Evolutionary conservation across 352 stramenopile species (phyloP), one percentile per base, ranked within the genome.

Genomic region (Phytophthora aleatoria): DNA sequence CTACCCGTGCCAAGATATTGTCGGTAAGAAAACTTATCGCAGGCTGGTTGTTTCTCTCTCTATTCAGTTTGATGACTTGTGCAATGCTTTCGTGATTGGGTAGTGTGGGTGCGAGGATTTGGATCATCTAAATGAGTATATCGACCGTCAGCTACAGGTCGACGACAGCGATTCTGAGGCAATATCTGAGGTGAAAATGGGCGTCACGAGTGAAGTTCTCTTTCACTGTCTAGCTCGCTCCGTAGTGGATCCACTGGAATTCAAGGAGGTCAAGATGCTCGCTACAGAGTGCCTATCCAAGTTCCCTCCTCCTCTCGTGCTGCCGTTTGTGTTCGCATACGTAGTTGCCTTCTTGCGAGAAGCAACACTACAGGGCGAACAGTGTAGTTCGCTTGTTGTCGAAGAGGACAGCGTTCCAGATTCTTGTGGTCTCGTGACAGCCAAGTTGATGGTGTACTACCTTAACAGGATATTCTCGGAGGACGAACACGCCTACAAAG

Each of bases 261-360:
- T 84, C 55, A 92, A 92, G 57, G 84, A 92, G 49, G 72, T 92
- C 42, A 92, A 91, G 57, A 86, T 92, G 80, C 54, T 92, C 0
- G 62, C 76, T 6, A 71, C 75, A 5, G 84, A 92, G 41, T 64
- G 82, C 7, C 54, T 91, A 27, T 73, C 76, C 3, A 88, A 90
- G 43, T 69, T 88, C 5, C 60, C 66, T 30, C 36, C 60, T 1
- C 36, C 42, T 5, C 36, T 47, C 2, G 69, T 91, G 28, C 43
- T 83, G 12, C 79, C 79, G 3, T 74, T 80, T 42, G 70, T 75
- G 7, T 49, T 90, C 11, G 28, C 66, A 3, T 74, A 81, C 16
- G 31, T 92, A 8, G 20, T 71, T 31, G 64, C 64, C 15, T 91
- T 91, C 61, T 53, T 87, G 3, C 43, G 57, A 13, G 69, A 83